Conservation (phyloP, 768 basidiomycete genomes). For the Lentinula sp. region DNA sequence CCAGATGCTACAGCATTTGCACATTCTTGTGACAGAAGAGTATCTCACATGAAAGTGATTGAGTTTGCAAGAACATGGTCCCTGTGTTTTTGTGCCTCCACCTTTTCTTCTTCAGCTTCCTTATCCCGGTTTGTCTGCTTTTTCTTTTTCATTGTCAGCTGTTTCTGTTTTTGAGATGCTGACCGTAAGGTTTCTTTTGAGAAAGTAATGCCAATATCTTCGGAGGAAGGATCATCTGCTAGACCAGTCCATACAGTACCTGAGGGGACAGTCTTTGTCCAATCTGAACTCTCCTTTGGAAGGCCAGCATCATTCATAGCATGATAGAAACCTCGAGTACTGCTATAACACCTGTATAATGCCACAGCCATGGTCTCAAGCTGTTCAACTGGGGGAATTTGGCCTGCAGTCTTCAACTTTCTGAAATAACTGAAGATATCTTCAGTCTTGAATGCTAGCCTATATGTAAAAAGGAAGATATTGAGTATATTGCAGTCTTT, state of each 20-base stretch:
- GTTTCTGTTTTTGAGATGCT: not conserved
- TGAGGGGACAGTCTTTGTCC: not conserved
- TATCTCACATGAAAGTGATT: conserved; percentile 19
- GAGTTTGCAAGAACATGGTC: conserved; percentile 19
- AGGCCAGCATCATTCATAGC: not conserved
- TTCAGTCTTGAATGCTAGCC: not conserved
- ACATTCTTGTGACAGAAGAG: conserved; percentile 14
- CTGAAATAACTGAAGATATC: conserved; percentile 16
- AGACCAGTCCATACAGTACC: not conserved
- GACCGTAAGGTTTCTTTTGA: no score
- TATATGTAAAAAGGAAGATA: not conserved
- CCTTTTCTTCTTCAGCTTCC: not conserved
- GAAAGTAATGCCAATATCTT: not conserved
- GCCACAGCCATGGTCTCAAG: conserved; percentile 10
- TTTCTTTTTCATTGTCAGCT: not conserved
- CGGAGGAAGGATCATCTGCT: not conserved
- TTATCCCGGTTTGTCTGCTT: no score
- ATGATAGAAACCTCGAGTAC: not conserved
- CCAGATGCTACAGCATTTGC: conserved; percentile 13
- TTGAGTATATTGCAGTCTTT: not conserved
- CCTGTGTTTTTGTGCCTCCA: conserved; percentile 6
- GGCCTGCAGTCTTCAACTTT: conserved; percentile 5
- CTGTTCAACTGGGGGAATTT: conserved; percentile 15
- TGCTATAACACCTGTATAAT: conserved; percentile 6
- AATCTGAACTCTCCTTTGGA: not conserved